Conservation (phyloP, 2,329 filamentous ascomycete genomes). For the Alternaria dauci region DNA sequence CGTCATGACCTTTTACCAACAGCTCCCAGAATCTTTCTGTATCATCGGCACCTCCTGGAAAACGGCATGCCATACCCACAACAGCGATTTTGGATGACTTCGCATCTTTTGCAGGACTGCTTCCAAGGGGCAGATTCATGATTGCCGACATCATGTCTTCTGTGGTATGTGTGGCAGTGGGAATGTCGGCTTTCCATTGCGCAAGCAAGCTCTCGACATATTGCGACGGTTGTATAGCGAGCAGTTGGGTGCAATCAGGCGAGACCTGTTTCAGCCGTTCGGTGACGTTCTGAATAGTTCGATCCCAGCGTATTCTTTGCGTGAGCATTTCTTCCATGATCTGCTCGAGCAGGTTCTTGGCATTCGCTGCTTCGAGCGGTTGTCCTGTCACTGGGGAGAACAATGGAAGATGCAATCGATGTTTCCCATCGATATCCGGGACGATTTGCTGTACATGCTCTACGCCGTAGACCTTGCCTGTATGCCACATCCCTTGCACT, state of each 20-base stretch:
- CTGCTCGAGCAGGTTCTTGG: neutral
- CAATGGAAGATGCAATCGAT: neutral
- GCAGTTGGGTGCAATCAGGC: neutral
- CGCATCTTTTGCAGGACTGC: neutral
- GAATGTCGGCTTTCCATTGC: neutral
- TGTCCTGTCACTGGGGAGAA: neutral
- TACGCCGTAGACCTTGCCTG: neutral
- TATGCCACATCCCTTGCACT: neutral
- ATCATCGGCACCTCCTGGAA: neutral
- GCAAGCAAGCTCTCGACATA: neutral
- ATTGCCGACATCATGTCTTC: neutral
- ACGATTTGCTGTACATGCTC: neutral
- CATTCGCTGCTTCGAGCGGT: neutral
- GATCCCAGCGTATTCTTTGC: neutral
- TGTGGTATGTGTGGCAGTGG: neutral
- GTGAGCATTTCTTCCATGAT: neutral
- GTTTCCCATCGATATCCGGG: neutral
- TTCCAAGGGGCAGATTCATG: neutral
- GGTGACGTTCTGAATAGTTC: neutral
- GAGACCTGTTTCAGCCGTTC: neutral
- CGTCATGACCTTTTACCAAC: neutral
- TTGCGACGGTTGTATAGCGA: neutral
- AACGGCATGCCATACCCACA: neutral
- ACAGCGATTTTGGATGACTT: neutral
- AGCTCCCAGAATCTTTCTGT: neutral